Evolutionary conservation across 2,329 filamentous ascomycete species (phyloP), one percentile per base, ranked within the genome.

Genomic region (Beauveria asiatica): DNA sequence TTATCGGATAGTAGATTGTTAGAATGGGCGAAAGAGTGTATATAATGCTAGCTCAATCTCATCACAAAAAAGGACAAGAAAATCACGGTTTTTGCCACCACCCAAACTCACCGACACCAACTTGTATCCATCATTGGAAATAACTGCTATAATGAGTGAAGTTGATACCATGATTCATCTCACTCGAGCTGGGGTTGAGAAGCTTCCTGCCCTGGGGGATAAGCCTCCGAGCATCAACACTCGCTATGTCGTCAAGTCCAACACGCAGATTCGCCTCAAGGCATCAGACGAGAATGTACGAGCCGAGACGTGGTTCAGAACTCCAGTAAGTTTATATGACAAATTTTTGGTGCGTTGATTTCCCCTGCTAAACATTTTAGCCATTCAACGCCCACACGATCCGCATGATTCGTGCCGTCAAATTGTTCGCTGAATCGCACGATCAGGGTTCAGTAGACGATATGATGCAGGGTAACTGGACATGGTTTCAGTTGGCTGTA

Each of bases 401-500:
- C 10, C 39, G 52, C 6, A 55, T 55, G 52, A 44, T 55, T 21
- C 41, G 52, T n/a, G 52, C 23, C 5, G 52, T 55, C 52, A 55
- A 55, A 25, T 55, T 64, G 44, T 37, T 57, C 21, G 59, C 59
- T 9, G 61, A 64, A 39, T 63, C 63, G 30, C 63, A 61, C 42
- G 63, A 64, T 42, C 63, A 63, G 11, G 61, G 61, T 2, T 21
- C 4, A 17, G 25, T 37, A 30, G 46, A 48, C 16, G 55, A 55
- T 10, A 5, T 39, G 11, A 25, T 45, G 2, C 30, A 17, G 1
- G 62, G 62, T 11, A 64, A 61, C 48, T 64, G 61, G 61, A 64
- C 62, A 5, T 64, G 62, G 62, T 54, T 64, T 19, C 59, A 64
- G 52, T 27, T 64, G 5, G 58, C 48, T 16, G 59, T 64, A 16